These are phyloP conservation scores for Ophiocordyceps camponoti-saundersi DNA, from an alignment of 2,329 filamentous ascomycete species.

Conservation along the genomic window DNA sequence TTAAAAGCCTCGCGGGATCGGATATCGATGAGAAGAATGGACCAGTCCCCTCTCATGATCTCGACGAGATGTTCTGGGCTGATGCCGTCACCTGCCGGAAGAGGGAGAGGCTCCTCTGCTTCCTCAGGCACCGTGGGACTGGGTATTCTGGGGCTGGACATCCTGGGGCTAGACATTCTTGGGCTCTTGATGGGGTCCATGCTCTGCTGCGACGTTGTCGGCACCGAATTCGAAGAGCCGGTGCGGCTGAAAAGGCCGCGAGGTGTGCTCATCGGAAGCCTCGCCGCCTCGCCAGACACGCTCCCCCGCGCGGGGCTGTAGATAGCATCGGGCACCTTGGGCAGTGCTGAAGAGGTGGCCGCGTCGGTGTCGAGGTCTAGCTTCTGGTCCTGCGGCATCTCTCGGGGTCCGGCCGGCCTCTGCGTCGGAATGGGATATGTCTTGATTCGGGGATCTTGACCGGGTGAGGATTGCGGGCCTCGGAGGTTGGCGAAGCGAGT, in stretches of 20 bases:
- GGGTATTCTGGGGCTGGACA: constrained; percentile 1
- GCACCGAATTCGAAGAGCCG: constrained; percentile 29
- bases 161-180: not conserved
- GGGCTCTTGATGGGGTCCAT: constrained; percentile 8
- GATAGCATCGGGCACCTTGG: constrained; percentile 56
- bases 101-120: constrained; percentile 20
- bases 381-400: constrained; percentile 29
- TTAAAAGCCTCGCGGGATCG: constrained; percentile 68
- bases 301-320: constrained; percentile 65
- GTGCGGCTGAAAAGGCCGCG: constrained; percentile 45
- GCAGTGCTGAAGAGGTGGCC: constrained; percentile 37
- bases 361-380: constrained; percentile 31
- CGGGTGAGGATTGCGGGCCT: constrained; percentile 19
- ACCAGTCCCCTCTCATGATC: constrained; percentile 42
- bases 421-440: constrained; percentile 26
- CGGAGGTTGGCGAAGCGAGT: constrained; percentile 41
- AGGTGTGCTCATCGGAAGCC: constrained; percentile 47
- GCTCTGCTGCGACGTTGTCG: constrained; percentile 10
- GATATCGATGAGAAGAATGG: constrained; percentile 72
- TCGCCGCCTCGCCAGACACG: constrained; percentile 45
- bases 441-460: constrained; percentile 35
- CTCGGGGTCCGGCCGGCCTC: constrained; percentile 28
- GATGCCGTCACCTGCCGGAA: constrained; percentile 41
- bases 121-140: constrained; percentile 20
- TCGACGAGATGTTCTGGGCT: constrained; percentile 53